Percentiles rank a stretch among this genome's conserved stretches.
Evolutionary conservation across 1,284 basidiomycete genomes (phyloP).

Genomic region (Porodaedalea pini): DNA sequence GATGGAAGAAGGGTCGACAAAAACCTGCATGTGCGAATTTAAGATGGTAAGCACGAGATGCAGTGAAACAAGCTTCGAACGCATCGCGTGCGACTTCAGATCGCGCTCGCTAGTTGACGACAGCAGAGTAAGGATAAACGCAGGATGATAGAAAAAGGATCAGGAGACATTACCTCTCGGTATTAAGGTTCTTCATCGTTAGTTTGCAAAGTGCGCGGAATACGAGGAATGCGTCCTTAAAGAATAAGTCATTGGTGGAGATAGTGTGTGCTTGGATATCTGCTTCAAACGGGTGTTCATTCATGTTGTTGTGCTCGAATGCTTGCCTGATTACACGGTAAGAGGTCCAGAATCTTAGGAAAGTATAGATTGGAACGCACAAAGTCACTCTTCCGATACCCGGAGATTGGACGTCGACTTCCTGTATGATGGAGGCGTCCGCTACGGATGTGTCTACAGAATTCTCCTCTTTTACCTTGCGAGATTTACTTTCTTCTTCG

Average conservation of each 20-base stretch:
- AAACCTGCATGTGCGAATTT: slow-evolving; percentile 85
- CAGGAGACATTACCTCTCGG: slow-evolving; percentile 67
- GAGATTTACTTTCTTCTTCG: slow-evolving; percentile 2
- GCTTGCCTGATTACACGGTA: slow-evolving; percentile 20
- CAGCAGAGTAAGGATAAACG: slow-evolving; percentile 1
- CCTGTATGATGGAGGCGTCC: slow-evolving; percentile 1
- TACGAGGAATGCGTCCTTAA: slow-evolving; percentile 96
- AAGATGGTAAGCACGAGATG: slow-evolving; percentile 92
- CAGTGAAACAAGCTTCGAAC: slow-evolving; percentile 89
- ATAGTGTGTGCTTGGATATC: slow-evolving; percentile 35
- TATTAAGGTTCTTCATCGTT: slow-evolving; percentile 94
- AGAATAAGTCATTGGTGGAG: slow-evolving; percentile 76
- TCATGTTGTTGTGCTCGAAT: slow-evolving; percentile 29
- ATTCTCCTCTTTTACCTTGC: slow-evolving; percentile 16
- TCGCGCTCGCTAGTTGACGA: slow-evolving; percentile 72
- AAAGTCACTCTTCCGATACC: slow-evolving; percentile 4
- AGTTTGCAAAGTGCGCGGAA: slow-evolving; percentile 94
- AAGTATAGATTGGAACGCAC: slow-evolving; percentile 3
- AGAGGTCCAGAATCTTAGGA: not conserved
- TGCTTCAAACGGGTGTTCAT: slow-evolving; percentile 29
- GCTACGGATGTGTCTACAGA: slow-evolving; percentile 15
- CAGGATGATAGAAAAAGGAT: not conserved
- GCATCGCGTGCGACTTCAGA: slow-evolving; percentile 91
- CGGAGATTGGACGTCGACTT: slow-evolving; percentile 10
- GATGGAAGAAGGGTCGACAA: slow-evolving; percentile 80